A percentile compares a stretch with the other conserved stretches of the same genome.
Evolutionary conservation across 768 basidiomycete species (phyloP).

Genomic region (Xerocomellus intermedius): DNA sequence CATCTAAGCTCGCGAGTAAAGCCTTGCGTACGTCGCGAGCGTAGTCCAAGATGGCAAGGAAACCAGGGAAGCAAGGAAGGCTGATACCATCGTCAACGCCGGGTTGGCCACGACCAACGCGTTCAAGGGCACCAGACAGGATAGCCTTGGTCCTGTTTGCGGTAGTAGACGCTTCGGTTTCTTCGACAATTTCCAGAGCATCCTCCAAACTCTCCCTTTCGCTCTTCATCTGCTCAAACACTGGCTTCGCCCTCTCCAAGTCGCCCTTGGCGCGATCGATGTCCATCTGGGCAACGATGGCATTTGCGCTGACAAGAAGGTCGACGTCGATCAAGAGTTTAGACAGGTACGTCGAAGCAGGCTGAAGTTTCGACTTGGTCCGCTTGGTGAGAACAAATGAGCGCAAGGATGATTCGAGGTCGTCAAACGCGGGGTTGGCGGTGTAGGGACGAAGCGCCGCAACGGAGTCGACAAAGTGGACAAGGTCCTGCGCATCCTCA

Average conservation of each 20-base stretch:
- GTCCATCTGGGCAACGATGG: constrained; percentile 80
- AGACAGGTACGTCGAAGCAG: constrained; percentile 86
- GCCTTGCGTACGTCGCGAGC: constrained; percentile 73
- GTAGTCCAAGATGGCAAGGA: constrained; percentile 84
- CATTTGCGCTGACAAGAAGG: constrained; percentile 81
- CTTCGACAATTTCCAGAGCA: constrained; percentile 75
- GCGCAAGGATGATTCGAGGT: constrained; percentile 85
- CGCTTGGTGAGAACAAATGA: constrained; percentile 96
- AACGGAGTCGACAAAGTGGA: constrained; percentile 97
- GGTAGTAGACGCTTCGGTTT: constrained; percentile 58
- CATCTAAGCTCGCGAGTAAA: constrained; percentile 79
- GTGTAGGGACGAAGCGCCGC: constrained; percentile 64
- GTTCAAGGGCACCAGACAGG: constrained; percentile 68
- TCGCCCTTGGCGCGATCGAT: constrained; percentile 68
- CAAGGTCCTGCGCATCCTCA: constrained; percentile 88
- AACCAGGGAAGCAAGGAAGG: constrained; percentile 81
- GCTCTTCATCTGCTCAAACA: constrained; percentile 84
- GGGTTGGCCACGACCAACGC: constrained; percentile 72
- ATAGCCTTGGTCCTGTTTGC: constrained; percentile 53
- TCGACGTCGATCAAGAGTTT: constrained; percentile 91
- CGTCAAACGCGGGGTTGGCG: constrained; percentile 72
- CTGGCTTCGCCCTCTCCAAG: constrained; percentile 66
- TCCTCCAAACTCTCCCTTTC: constrained; percentile 76
- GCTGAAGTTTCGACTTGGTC: constrained; percentile 92
- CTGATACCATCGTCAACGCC: constrained; percentile 50